Base-by-base conservation (phyloP, 495 filamentous ascomycete genomes). In the Usnea hakonensis region DNA sequence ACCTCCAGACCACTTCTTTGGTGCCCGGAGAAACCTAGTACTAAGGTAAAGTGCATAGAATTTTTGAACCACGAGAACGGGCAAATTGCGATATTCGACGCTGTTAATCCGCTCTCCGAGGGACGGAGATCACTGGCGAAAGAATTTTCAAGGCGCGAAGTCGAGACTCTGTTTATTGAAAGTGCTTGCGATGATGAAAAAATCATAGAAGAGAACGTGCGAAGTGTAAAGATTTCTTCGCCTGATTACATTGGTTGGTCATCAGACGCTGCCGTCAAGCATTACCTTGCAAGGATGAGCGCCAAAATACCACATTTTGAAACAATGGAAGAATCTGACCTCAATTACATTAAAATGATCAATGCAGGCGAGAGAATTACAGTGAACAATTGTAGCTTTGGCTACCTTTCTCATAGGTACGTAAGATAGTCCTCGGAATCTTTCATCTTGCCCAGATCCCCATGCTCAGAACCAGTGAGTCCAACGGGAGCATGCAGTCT, bases 311-410 rank as follows among this genome's bases (percentile, higher is more conserved):
- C 95, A 26, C 85, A 91, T 61, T 97, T 96, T 67, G 93, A 97
- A 75, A 95, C 90, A 0, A 97, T 99, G 91, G 82, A 92, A 66
- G 94, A 97, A 69, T 78, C 81, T 35, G 91, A 96, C 62, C 78
- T 97, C 60, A 96, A 97, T 69, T 99, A 91, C 71, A 90, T 97
- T 79, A 97, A 97, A 83, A 96, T 99, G 91, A 95, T 96, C 67
- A 97, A 99, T 69, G 95, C 95, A 10, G 95, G 95, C n/a, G 86
- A 95, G 72, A 78, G 86, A 53, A 83, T 97, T 60, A 86, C 89
- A 61, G 89, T 96, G 67, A 99, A 97, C 77, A 96, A 97, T 66
- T 88, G 91, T 70, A 89, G 85, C 68, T 97, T 97, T 73, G 91
- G 90, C 35, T 99, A 97, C 71, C 82, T 99, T 37, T 93, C 90